Base-by-base conservation (phyloP, 2,329 filamentous ascomycete genomes). In the Rasamsonia emersonii region DNA sequence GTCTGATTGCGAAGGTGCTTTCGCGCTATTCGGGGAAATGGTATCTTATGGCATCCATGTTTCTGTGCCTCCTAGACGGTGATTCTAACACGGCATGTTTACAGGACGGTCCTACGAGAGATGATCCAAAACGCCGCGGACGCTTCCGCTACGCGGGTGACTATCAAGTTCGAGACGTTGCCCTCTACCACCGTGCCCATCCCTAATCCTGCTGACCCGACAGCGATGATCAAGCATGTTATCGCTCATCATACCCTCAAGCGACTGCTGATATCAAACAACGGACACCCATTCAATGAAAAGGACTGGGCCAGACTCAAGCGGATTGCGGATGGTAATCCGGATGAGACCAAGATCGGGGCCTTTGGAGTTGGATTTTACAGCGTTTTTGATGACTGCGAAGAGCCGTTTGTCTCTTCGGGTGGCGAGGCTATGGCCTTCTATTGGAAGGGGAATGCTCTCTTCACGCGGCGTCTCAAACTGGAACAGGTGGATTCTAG, bases 331-430 rank as follows among this genome's bases (percentile, higher is more conserved):
- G 91, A 98, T 58, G 93, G 91, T 28, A 98, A 98, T 52, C 91
- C 91, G 0, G 91, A 98, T 57, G 91, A 98, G 63, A 96, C 88
- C 28, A 98, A 98, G 67, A 98, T 98, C 49, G 91, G 91, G 33
- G 93, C 91, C 3, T 98, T 98, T 56, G 91, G 91, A 44, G 91
- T 98, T 18, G 91, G 91, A 2, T 98, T 98, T 64, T 98, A 98
- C 69, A 93, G 85, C 56, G 89, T 96, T 23, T 98, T 98, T 56
- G 85, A 91, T 40, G 91, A 98, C 56, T 98, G 89, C 55, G 93
- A 98, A 59, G 86, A 95, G 47, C 91, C 91, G 0, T 96, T 98
- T 52, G 83, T 98, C 43, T 91, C 86, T 44, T 96, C 89, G 1
- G 91, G 91, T 1, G 75, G 73, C 40, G 80, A 93, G 59, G 88